A percentile compares a stretch with the other conserved stretches of the same genome.
Conservation (phyloP, 768 basidiomycete species). For the Boletus pseudopeckii region DNA sequence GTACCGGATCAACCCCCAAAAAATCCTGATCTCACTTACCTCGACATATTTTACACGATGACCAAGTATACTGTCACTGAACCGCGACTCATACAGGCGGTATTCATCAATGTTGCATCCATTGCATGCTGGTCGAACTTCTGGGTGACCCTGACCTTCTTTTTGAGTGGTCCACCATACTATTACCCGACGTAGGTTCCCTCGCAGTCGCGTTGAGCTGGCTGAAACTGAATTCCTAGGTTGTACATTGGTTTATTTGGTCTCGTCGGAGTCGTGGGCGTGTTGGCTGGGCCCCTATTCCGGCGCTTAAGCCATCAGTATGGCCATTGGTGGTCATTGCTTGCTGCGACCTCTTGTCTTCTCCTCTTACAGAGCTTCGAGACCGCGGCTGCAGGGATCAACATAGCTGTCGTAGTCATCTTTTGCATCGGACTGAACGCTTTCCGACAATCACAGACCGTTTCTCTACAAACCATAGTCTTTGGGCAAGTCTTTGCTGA, state of each 20-base stretch:
- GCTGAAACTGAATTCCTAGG: constrained; percentile 1
- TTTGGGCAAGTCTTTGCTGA: constrained; percentile 12
- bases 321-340: constrained; percentile 40
- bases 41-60: constrained; percentile 36
- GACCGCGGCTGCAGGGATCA: constrained; percentile 36
- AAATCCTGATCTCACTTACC: constrained; percentile 35
- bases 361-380: constrained; percentile 32
- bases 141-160: constrained; percentile 42
- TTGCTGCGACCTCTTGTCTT: constrained; percentile 31
- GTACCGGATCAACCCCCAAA: constrained; percentile 42
- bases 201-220: neutral
- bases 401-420: constrained; percentile 36
- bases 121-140: constrained; percentile 31
- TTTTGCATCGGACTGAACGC: constrained; percentile 38
- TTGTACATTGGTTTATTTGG: constrained; percentile 47
- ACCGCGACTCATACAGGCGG: constrained; percentile 37
- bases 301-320: constrained; percentile 25
- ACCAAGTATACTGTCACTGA: constrained; percentile 38
- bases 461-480: constrained; percentile 28
- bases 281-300: constrained; percentile 22
- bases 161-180: constrained; percentile 39
- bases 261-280: constrained; percentile 40
- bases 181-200: constrained; percentile 30
- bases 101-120: constrained; percentile 22
- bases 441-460: constrained; percentile 38